These are phyloP conservation scores for Uronychia binucleata DNA, from an alignment of 73 alveolate genomes.

Conservation along the genomic window DNA sequence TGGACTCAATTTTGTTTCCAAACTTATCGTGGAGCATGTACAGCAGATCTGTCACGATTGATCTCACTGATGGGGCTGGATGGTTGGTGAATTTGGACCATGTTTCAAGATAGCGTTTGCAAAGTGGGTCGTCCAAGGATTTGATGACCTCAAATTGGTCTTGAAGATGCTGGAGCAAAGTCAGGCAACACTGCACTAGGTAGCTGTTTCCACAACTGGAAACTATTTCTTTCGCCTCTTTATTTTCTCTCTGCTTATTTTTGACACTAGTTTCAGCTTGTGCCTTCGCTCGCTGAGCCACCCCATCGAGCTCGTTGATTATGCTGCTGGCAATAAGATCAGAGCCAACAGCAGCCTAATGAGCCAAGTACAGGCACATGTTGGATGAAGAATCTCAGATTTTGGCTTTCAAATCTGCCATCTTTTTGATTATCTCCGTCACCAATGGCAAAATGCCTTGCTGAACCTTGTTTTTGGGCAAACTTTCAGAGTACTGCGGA, in stretches of 20 bases:
- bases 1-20: constrained; percentile 29
- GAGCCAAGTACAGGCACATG: constrained; percentile 27
- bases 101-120: not conserved
- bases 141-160: constrained; percentile 6
- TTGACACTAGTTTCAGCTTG: too few species aligned
- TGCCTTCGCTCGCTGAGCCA: too few species aligned
- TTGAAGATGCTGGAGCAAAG: constrained; percentile 1
- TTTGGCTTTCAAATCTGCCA: constrained; percentile 30
- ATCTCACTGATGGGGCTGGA: constrained; percentile 34
- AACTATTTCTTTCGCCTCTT: constrained; percentile 7
- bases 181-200: constrained; percentile 22
- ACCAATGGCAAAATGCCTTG: constrained; percentile 22
- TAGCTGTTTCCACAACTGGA: constrained; percentile 26
- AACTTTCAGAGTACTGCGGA: constrained; percentile 17
- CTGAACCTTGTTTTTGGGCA: not conserved
- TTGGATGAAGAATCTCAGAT: constrained; percentile 18
- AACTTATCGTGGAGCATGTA: constrained; percentile 30
- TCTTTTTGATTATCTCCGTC: constrained; percentile 18
- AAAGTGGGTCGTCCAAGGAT: not conserved
- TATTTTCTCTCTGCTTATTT: not conserved
- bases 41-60: constrained; percentile 22
- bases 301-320: constrained; percentile 16
- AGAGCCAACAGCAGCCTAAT: constrained; percentile 36
- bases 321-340: constrained; percentile 14
- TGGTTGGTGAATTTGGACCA: constrained; percentile 2